A percentile compares a stretch with the other conserved stretches of the same genome.
Conservation (phyloP, 768 basidiomycete genomes). For the Rhodotorula sphaerocarpa region DNA sequence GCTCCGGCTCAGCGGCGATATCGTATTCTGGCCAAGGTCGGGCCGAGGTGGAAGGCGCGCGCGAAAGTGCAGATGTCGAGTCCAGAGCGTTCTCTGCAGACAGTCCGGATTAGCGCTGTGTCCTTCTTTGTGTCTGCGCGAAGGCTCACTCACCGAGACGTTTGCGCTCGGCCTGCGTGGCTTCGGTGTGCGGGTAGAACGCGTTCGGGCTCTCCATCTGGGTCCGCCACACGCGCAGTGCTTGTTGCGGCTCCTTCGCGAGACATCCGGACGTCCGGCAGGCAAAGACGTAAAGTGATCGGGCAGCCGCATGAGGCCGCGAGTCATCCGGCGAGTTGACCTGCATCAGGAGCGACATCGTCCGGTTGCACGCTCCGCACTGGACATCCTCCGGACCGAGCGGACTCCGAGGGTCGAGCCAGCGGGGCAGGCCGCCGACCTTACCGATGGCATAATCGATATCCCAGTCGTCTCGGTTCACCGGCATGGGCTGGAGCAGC, state of each 20-base stretch:
- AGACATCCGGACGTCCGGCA: conserved; percentile 24
- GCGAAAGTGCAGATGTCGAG: background rate
- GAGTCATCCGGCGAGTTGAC: conserved; percentile 36
- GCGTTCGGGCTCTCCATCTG: conserved; percentile 31
- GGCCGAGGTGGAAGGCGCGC: background rate
- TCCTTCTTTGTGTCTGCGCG: too few relatives aligned
- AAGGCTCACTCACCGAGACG: conserved; percentile 6
- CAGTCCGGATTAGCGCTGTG: background rate
- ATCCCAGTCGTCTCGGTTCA: conserved; percentile 33
- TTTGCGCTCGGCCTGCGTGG: conserved; percentile 1
- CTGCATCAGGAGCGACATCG: conserved; percentile 34
- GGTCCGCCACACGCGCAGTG: conserved; percentile 15
- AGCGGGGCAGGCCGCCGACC: conserved; percentile 31
- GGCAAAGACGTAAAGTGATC: conserved; percentile 35
- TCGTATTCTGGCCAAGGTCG: conserved; percentile 25
- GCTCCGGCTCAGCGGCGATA: conserved; percentile 24
- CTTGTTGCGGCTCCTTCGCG: background rate
- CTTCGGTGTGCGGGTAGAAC: conserved; percentile 30
- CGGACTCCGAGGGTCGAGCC: conserved; percentile 33
- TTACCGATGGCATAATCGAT: conserved; percentile 36
- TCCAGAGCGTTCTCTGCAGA: background rate
- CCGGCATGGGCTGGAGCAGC: conserved; percentile 51
- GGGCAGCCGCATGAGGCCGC: conserved; percentile 30
- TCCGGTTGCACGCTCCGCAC: conserved; percentile 21
- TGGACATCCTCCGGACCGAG: conserved; percentile 11